A percentile compares a stretch with the other conserved stretches of the same genome.
Evolutionary conservation across 805 yeast species (phyloP).

Genomic region (Cyberlindnera galapagoensis): DNA sequence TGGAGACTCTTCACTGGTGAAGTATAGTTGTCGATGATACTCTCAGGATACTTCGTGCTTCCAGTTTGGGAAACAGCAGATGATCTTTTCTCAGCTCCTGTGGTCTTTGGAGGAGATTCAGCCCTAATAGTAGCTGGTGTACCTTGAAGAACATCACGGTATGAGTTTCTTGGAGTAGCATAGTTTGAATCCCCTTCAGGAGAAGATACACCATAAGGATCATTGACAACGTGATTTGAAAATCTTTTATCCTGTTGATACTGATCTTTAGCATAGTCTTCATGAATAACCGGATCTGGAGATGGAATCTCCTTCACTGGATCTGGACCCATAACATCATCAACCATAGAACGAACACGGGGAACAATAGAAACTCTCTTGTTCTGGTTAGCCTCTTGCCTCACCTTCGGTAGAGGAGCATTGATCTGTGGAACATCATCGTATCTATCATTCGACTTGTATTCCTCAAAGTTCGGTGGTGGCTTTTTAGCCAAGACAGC

Average conservation of each 20-base stretch:
- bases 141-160: too few species aligned
- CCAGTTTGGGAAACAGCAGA: constrained; percentile 3
- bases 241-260: neutral
- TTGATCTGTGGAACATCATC: constrained; percentile 7
- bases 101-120: neutral
- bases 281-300: too few species aligned
- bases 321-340: constrained; percentile 11
- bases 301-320: too few species aligned
- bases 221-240: too few species aligned
- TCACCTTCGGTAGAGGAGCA: constrained; percentile 8
- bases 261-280: too few species aligned
- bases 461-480: neutral
- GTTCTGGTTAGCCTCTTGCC: neutral
- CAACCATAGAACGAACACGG: too few species aligned
- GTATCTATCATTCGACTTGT: neutral
- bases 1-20: constrained; percentile 3
- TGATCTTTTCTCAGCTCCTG: constrained; percentile 3
- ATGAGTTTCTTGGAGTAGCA: too few species aligned
- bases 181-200: too few species aligned
- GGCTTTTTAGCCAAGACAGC: too few species aligned
- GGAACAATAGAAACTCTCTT: too few species aligned
- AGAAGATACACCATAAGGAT: too few species aligned
- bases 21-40: constrained; percentile 20
- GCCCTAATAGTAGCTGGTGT: too few species aligned
- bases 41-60: constrained; percentile 16